Conservation (phyloP, 2,329 filamentous ascomycete species). For the Ramularia endophylla region DNA sequence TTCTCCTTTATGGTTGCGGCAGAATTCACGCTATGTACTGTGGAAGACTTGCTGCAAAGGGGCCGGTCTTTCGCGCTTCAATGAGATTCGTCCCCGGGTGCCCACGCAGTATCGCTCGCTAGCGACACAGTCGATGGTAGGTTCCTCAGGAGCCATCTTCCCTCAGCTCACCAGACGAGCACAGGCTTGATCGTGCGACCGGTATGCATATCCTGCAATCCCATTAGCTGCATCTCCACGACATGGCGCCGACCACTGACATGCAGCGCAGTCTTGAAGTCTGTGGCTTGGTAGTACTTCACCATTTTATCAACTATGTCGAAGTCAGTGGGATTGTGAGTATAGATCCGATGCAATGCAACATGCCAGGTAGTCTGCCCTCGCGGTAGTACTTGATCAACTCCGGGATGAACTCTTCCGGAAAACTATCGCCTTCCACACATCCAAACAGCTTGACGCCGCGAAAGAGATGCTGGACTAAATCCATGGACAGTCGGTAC, state of each 20-base stretch:
- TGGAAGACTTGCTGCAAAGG: no score
- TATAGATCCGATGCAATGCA: background rate
- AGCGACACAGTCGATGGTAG: no score
- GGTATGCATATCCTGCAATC: slow-evolving; percentile 30
- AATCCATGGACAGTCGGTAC: slow-evolving; percentile 34
- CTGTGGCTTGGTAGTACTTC: slow-evolving; percentile 36
- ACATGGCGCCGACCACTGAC: background rate
- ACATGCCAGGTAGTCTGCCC: slow-evolving; percentile 34
- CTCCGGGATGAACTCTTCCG: slow-evolving; percentile 36
- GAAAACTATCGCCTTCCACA: slow-evolving; percentile 38
- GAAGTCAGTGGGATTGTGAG: no score
- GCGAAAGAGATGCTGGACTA: slow-evolving; percentile 36
- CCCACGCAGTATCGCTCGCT: no score
- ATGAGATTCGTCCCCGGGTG: no score
- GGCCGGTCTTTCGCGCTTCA: no score
- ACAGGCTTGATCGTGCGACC: slow-evolving; percentile 36
- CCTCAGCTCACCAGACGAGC: slow-evolving; percentile 32
- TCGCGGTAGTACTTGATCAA: slow-evolving; percentile 41
- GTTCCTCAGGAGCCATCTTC: no score
- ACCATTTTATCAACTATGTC: slow-evolving; percentile 34
- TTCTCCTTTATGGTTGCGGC: no score
- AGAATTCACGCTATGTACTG: no score
- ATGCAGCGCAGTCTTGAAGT: slow-evolving; percentile 32
- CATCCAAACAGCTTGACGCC: slow-evolving; percentile 43
- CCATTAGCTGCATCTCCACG: background rate